Evolutionary conservation across 345 rosid species (phyloP).

Genomic region (Eucalyptus rudis): DNA sequence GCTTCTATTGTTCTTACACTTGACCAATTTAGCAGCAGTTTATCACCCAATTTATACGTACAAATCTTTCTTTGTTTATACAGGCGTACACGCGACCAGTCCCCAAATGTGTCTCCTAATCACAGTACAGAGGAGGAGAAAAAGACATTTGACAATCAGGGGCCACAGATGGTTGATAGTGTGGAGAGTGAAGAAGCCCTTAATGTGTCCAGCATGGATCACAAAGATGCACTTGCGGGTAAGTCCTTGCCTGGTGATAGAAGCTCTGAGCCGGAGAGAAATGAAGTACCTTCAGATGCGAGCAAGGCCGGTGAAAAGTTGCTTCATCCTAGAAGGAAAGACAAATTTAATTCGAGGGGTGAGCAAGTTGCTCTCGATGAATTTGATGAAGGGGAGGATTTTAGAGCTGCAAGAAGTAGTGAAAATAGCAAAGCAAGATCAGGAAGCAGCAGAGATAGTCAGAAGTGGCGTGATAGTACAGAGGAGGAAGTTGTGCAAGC

Average conservation of each 20-base stretch:
- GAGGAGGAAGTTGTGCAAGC: conserved; percentile 90
- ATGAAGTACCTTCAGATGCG: conserved; percentile 10
- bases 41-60: not conserved
- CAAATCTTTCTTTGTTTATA: not conserved
- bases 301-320: conserved; percentile 5
- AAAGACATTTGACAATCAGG: conserved; percentile 21
- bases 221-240: conserved; percentile 31
- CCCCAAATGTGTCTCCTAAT: conserved; percentile 34
- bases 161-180: conserved; percentile 52
- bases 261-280: conserved; percentile 40
- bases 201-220: conserved; percentile 42
- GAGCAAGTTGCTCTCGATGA: conserved; percentile 34
- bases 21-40: not conserved
- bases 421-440: conserved; percentile 88
- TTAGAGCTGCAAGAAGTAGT: conserved; percentile 80
- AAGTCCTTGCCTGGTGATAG: conserved; percentile 18
- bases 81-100: conserved; percentile 22
- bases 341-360: conserved; percentile 17
- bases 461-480: conserved; percentile 43
- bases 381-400: conserved; percentile 54
- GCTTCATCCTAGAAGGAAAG: conserved; percentile 15
- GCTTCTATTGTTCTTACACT: not conserved
- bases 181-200: conserved; percentile 39
- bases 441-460: conserved; percentile 70
- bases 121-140: conserved; percentile 26